Evolutionary conservation across 2,329 filamentous ascomycete genomes (phyloP).

Genomic region (Zelopaecilomyces penicillatus): DNA sequence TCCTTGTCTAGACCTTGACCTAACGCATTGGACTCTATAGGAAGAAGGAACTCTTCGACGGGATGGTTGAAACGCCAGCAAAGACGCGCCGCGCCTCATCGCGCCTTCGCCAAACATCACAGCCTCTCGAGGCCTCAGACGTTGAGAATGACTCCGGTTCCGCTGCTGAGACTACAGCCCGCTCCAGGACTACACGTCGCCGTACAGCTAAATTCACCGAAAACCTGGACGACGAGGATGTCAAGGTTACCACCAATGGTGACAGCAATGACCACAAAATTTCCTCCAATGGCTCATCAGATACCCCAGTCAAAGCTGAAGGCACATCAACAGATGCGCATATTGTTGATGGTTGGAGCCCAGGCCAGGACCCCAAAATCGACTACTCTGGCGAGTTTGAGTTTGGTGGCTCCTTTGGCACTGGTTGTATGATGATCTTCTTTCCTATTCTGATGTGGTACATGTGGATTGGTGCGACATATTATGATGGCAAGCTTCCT

Average conservation of each 20-base stretch:
- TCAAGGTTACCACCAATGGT: slow-evolving; percentile 23
- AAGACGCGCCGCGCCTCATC: slow-evolving; percentile 29
- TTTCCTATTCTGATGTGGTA: slow-evolving; percentile 98
- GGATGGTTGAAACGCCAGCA: slow-evolving; percentile 50
- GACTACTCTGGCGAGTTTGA: slow-evolving; percentile 62
- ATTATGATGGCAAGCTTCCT: slow-evolving; percentile 81
- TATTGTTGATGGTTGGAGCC: slow-evolving; percentile 47
- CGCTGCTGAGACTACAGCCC: slow-evolving; percentile 31
- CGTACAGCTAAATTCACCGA: slow-evolving; percentile 44
- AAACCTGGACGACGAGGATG: slow-evolving; percentile 33
- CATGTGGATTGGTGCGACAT: slow-evolving; percentile 95
- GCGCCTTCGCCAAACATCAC: slow-evolving; percentile 40
- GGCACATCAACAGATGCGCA: slow-evolving; percentile 13
- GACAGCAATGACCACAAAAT: slow-evolving; percentile 17
- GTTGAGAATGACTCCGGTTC: slow-evolving; percentile 42
- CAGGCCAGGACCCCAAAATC: slow-evolving; percentile 52
- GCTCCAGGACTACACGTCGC: slow-evolving; percentile 31
- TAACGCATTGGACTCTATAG: slow-evolving; percentile 22
- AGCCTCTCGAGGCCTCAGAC: slow-evolving; percentile 36
- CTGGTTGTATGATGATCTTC: slow-evolving; percentile 75
- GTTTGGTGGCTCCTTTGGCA: slow-evolving; percentile 81
- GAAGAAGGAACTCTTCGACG: slow-evolving; percentile 54
- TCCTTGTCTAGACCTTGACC: neutral
- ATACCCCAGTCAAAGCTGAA: slow-evolving; percentile 15
- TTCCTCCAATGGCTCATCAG: slow-evolving; percentile 18